Conservation (phyloP, 129 eudicot species). For the Tanacetum coccineum region DNA sequence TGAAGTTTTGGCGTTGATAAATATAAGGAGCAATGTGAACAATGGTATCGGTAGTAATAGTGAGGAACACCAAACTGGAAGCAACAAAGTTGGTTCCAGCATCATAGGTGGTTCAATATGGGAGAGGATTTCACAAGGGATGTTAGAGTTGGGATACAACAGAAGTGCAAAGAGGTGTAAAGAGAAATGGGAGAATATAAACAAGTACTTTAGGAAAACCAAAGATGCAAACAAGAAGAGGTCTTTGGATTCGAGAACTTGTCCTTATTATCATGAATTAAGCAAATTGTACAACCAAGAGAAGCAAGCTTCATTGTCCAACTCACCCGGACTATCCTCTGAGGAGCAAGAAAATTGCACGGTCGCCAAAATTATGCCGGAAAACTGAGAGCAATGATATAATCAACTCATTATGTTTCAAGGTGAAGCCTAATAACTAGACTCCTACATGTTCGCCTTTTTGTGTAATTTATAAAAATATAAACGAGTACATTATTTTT, state of each 20-base stretch:
- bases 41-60: conserved; percentile 12
- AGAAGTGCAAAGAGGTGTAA: conserved; percentile 93
- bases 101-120: conserved; percentile 44
- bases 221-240: conserved; percentile 82
- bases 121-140: conserved; percentile 80
- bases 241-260: conserved; percentile 74
- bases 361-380: neutral
- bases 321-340: conserved; percentile 17
- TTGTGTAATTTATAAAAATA: neutral
- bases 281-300: conserved; percentile 61
- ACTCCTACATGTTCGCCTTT: conserved; percentile 10
- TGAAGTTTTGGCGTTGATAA: conserved; percentile 76
- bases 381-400: conserved; percentile 13
- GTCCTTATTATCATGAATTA: conserved; percentile 82
- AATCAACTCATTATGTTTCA: neutral
- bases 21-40: conserved; percentile 52
- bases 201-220: conserved; percentile 77
- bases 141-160: conserved; percentile 67
- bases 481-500: conserved; percentile 13
- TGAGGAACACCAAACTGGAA: conserved; percentile 14
- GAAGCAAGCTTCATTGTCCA: conserved; percentile 25
- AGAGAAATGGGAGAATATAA: conserved; percentile 96
- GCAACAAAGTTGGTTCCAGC: conserved; percentile 1
- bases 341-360: conserved; percentile 14
- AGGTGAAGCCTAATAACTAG: conserved; percentile 17